A percentile compares a stretch with the other conserved stretches of the same genome.
phyloP scores from a whole-genome alignment of 2,329 filamentous ascomycete species.

The Fusarium liriodendri region DNA sequence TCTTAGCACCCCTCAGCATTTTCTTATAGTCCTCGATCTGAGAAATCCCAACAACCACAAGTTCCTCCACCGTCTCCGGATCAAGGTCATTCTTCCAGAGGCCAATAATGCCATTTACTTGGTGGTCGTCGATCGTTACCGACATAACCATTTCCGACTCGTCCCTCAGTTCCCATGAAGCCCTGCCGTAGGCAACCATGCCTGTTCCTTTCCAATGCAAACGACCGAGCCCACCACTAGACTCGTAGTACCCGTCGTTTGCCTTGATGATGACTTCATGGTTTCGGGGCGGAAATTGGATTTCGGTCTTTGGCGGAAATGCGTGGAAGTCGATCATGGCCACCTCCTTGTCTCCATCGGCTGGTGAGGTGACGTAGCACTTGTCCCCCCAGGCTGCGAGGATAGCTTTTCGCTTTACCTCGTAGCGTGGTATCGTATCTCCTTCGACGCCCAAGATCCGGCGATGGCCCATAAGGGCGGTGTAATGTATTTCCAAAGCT shows the following conservation, averaged over 20 bases:
- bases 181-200: conserved; percentile 7
- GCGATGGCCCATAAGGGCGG: conserved; percentile 1
- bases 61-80: not conserved
- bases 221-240: not conserved
- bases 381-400: conserved; percentile 1
- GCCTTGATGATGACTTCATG: conserved; percentile 2
- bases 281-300: not conserved
- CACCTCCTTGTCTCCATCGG: not conserved
- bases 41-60: conserved; percentile 5
- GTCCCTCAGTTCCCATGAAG: conserved; percentile 10
- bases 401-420: not conserved
- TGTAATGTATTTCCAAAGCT: conserved; percentile 8
- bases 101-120: not conserved
- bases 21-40: conserved; percentile 7
- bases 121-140: conserved; percentile 4
- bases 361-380: conserved; percentile 2
- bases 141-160: conserved; percentile 6
- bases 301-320: conserved; percentile 2
- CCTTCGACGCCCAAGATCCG: conserved; percentile 5
- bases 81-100: conserved; percentile 1
- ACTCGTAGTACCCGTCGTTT: not conserved
- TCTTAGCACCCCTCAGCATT: not conserved
- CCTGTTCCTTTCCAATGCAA: conserved; percentile 10
- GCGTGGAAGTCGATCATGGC: conserved; percentile 6
- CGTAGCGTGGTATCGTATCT: conserved; percentile 5